Percentiles rank a stretch among this genome's conserved stretches.
Conservation (phyloP, 1,284 basidiomycete species). For the Gastroboletus turbinatus region DNA sequence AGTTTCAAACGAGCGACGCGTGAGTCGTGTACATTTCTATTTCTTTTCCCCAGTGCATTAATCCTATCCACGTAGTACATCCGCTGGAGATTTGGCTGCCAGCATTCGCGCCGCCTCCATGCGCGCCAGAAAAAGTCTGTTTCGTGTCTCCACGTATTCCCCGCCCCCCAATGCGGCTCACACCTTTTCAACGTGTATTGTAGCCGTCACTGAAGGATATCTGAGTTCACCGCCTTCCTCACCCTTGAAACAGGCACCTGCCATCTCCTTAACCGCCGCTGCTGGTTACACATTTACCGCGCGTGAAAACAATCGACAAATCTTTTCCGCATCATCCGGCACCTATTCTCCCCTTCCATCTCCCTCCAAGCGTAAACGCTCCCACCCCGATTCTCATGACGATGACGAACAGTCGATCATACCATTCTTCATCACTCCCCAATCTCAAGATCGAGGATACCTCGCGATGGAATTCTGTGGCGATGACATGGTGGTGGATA, state of each 20-base stretch:
- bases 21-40: slow-evolving; percentile 18
- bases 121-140: slow-evolving; percentile 36
- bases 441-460: slow-evolving; percentile 26
- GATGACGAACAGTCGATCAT: slow-evolving; percentile 21
- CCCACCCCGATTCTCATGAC: slow-evolving; percentile 26
- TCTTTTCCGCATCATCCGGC: slow-evolving; percentile 29
- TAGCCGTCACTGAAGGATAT: slow-evolving; percentile 36
- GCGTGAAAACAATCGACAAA: slow-evolving; percentile 34
- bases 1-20: slow-evolving; percentile 22
- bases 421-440: slow-evolving; percentile 8
- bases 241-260: slow-evolving; percentile 33
- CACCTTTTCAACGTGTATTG: slow-evolving; percentile 22
- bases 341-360: slow-evolving; percentile 33
- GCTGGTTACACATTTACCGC: slow-evolving; percentile 25
- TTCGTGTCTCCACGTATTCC: slow-evolving; percentile 17
- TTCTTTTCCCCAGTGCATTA: slow-evolving; percentile 6
- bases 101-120: slow-evolving; percentile 35
- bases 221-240: slow-evolving; percentile 30
- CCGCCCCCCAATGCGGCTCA: slow-evolving; percentile 30
- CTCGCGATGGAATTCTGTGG: slow-evolving; percentile 25
- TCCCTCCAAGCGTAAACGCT: slow-evolving; percentile 36
- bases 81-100: slow-evolving; percentile 27
- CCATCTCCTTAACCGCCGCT: slow-evolving; percentile 19
- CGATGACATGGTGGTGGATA: slow-evolving; percentile 33
- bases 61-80: slow-evolving; percentile 14